Percentiles rank a stretch among this genome's conserved stretches.
These are phyloP conservation scores for Penicillium coprophilum DNA, from an alignment of 495 filamentous ascomycete species.

Conservation along the genomic window DNA sequence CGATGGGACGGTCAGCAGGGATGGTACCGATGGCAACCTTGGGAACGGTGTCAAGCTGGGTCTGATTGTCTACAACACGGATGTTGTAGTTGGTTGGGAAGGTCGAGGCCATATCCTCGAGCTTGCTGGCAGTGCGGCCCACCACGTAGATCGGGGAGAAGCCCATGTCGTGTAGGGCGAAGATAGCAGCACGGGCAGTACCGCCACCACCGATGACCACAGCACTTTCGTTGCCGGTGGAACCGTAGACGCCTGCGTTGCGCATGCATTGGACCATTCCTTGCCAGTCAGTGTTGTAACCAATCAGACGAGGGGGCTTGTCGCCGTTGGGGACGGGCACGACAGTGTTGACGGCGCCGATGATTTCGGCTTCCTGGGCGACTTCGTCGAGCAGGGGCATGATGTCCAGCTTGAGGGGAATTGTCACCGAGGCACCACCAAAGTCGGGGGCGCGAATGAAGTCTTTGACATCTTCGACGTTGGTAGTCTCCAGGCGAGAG, in stretches of 20 bases:
- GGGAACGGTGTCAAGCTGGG: conserved; percentile 55
- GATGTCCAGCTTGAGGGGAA: conserved; percentile 89
- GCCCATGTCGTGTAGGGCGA: conserved; percentile 78
- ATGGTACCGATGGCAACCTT: conserved; percentile 83
- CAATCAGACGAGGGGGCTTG: conserved; percentile 58
- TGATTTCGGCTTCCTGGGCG: conserved; percentile 71
- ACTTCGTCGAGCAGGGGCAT: conserved; percentile 79
- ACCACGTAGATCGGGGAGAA: conserved; percentile 85
- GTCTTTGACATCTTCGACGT: conserved; percentile 60
- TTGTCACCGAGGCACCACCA: conserved; percentile 92
- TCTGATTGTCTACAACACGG: conserved; percentile 54
- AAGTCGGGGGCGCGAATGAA: conserved; percentile 73
- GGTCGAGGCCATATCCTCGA: conserved; percentile 61
- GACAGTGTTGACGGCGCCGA: conserved; percentile 96
- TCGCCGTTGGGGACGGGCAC: conserved; percentile 49
- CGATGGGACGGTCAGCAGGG: conserved; percentile 84
- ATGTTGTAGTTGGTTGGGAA: conserved; percentile 80
- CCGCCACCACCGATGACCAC: conserved; percentile 86
- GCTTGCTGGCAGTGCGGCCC: conserved; percentile 69
- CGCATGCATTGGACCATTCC: conserved; percentile 86
- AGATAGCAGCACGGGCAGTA: conserved; percentile 89
- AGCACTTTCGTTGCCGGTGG: conserved; percentile 38
- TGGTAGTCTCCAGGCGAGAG: conserved; percentile 70
- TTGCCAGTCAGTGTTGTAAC: conserved; percentile 95
- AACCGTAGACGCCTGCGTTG: conserved; percentile 59